These are phyloP conservation scores for Auxenochlorella pyrenoidosa DNA, from an alignment of 139 green algal genomes.

Conservation along the genomic window DNA sequence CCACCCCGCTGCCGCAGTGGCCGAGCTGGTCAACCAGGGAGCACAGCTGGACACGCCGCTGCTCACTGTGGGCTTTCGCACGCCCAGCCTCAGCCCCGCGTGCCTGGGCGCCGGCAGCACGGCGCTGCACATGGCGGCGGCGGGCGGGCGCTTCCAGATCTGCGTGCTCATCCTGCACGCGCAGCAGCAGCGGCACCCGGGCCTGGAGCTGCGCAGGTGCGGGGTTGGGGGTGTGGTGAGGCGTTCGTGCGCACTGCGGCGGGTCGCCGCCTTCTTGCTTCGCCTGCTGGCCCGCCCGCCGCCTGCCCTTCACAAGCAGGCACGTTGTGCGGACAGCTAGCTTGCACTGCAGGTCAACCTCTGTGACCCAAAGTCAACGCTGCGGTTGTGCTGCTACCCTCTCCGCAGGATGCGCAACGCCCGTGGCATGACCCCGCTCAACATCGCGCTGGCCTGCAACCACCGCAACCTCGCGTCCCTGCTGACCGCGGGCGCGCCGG, in stretches of 20 bases:
- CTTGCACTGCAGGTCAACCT: too few relatives aligned
- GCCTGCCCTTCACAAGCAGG: too few relatives aligned
- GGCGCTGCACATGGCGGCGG: constrained; percentile 29
- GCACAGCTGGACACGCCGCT: constrained; percentile 30
- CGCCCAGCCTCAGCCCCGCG: background rate
- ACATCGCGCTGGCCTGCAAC: constrained; percentile 23
- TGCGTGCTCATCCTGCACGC: constrained; percentile 10
- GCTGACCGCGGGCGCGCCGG: background rate
- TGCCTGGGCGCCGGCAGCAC: constrained; percentile 10
- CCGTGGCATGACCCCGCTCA: constrained; percentile 29
- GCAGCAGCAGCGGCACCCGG: constrained; percentile 27
- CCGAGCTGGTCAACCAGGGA: constrained; percentile 7
- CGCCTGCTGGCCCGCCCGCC: too few relatives aligned
- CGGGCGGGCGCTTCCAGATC: constrained; percentile 9
- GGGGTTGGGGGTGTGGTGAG: background rate
- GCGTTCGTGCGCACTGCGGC: background rate
- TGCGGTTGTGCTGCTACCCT: background rate
- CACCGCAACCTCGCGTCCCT: constrained; percentile 23
- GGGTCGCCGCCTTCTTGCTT: background rate
- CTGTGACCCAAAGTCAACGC: too few relatives aligned
- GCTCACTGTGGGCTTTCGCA: constrained; percentile 2
- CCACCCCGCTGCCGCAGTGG: background rate
- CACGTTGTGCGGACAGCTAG: too few relatives aligned
- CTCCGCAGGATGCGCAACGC: constrained; percentile 16
- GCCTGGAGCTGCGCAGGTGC: constrained; percentile 22